Evolutionary conservation across 345 rosid genomes (phyloP).

Genomic region (Durio zibethinus): DNA sequence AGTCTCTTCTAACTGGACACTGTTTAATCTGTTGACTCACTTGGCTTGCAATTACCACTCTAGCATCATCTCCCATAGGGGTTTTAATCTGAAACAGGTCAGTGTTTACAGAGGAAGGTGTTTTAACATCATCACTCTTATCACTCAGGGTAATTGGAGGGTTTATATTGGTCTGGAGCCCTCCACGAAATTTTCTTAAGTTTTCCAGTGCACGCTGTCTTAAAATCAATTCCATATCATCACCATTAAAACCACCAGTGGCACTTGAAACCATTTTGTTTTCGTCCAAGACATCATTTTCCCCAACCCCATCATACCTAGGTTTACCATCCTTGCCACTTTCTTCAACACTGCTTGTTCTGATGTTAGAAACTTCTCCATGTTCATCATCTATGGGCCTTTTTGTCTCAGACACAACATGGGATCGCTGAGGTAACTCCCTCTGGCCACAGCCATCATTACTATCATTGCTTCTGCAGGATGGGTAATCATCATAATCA

Average conservation of each 20-base stretch:
- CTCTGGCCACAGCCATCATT: conserved; percentile 33
- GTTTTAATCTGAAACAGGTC: conserved; percentile 24
- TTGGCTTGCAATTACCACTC: conserved; percentile 18
- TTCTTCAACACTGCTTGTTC: conserved; percentile 15
- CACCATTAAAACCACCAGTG: conserved; percentile 24
- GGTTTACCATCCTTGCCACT: conserved; percentile 20
- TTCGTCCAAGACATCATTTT: conserved; percentile 12
- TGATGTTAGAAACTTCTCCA: conserved; percentile 27
- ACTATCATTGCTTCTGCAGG: conserved; percentile 47
- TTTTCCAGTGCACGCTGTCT: conserved; percentile 78
- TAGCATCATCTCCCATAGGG: conserved; percentile 15
- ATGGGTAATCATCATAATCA: conserved; percentile 56
- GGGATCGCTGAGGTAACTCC: conserved; percentile 26
- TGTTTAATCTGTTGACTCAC: conserved; percentile 7
- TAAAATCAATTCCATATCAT: conserved; percentile 61
- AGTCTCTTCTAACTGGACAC: conserved; percentile 24
- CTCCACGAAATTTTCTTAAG: conserved; percentile 57
- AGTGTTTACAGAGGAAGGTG: conserved; percentile 14
- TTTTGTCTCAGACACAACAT: conserved; percentile 23
- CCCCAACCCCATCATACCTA: conserved; percentile 23
- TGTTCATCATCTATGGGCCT: conserved; percentile 27
- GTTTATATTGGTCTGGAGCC: conserved; percentile 18
- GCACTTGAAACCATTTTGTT: conserved; percentile 25
- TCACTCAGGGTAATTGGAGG: conserved; percentile 22
- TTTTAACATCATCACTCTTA: conserved; percentile 18